Evolutionary conservation across 768 basidiomycete species (phyloP).

Genomic region (Gautieria morchelliformis): DNA sequence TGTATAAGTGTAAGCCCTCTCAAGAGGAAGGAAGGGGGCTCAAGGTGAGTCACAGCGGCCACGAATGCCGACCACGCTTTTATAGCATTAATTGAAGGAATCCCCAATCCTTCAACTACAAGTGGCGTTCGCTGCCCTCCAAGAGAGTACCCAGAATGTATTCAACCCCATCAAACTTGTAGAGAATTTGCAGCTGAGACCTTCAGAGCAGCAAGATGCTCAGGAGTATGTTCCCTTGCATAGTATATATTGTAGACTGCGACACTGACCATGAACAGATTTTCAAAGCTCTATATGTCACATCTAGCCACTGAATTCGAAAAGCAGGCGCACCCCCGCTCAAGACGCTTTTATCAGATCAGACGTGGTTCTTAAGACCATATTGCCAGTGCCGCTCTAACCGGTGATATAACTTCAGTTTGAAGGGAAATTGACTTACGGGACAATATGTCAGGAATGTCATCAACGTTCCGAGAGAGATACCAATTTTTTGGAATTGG

Average conservation of each 20-base stretch:
- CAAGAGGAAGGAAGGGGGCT: constrained; percentile 35
- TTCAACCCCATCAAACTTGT: constrained; percentile 83
- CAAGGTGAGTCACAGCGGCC: constrained; percentile 26
- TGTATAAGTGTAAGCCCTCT: constrained; percentile 66
- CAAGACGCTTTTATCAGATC: constrained; percentile 60
- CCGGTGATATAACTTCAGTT: constrained; percentile 44
- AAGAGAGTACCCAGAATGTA: constrained; percentile 55
- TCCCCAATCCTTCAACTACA: constrained; percentile 74
- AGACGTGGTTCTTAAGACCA: constrained; percentile 32
- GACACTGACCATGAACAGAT: constrained; percentile 36
- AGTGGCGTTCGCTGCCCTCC: constrained; percentile 77
- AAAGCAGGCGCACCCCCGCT: constrained; percentile 62
- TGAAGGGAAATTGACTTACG: constrained; percentile 76
- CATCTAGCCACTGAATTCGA: constrained; percentile 82
- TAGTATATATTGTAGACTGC: not conserved
- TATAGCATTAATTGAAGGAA: constrained; percentile 34
- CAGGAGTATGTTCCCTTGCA: constrained; percentile 59
- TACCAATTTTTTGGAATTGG: constrained; percentile 79
- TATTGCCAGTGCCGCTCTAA: not conserved
- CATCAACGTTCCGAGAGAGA: constrained; percentile 54
- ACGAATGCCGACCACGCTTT: not conserved
- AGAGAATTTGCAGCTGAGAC: constrained; percentile 71
- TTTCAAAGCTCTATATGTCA: constrained; percentile 90
- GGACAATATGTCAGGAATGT: constrained; percentile 70
- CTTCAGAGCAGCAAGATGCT: constrained; percentile 90